Base-by-base conservation (phyloP, 441 rosid species). In the Gossypium trilobum region DNA sequence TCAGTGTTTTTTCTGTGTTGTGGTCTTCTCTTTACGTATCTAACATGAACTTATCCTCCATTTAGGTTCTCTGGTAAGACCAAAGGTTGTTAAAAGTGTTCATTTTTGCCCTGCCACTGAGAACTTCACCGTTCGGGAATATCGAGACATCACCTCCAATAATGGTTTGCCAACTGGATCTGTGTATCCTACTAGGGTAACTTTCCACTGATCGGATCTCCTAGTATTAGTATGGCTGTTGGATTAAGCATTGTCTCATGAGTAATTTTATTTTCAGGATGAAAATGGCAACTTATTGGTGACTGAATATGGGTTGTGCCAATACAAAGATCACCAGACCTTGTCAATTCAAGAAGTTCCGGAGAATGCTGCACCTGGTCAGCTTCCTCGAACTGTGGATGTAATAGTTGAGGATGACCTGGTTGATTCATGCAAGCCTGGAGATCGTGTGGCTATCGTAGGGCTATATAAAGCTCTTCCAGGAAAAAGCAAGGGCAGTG, bases 361-460 rank as follows among this genome's bases (percentile, higher is more conserved):
- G 10, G 99, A 95, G 80, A 95, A 92, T 73, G 85, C 99, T 84
- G 97, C 99, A 80, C 99, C 99, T 75, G 99, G 99, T 78, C 99
- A 95, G 85, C 96, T 95, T 78, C 99, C 99, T 64, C 86, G 99
- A 55, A 91, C 96, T 0, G 97, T 95, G 64, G 99, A 95, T 87
- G 83, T 88, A 74, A 89, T 95, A 66, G 92, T 89, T 72, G 97
- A 95, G 87, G 99, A 95, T 76, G 97, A 95, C 80, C 77, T 95
- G 78, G 97, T 95, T 79, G 99, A 95, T 77, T 86, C 90, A 54
- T 95, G 99, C 80, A 95, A 95, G 81, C 99, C 97, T 70, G 68
- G 99, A 79, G 99, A 95, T 78, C 90, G 99, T 42, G 99, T 95
- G 71, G 88, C 97, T 61, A 83, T 91, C 73, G 92, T 89, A 0